A percentile compares a stretch with the other conserved stretches of the same genome.
These are phyloP conservation scores for Termitomyces sp. DNA, from an alignment of 768 basidiomycete species.

Conservation along the genomic window DNA sequence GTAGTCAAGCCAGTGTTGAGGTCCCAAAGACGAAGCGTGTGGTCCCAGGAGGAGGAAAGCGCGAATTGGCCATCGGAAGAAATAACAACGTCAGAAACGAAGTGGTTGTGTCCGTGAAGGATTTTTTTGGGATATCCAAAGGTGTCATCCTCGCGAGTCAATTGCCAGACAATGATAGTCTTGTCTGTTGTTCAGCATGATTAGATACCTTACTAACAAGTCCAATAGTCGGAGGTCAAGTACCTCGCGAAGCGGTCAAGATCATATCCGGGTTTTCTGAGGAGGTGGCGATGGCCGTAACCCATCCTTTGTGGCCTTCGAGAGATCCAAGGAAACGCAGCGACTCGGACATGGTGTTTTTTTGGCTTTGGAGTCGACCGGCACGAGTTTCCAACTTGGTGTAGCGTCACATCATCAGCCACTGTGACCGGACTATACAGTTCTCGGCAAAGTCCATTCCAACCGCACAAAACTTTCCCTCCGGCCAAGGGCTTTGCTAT, in stretches of 20 bases:
- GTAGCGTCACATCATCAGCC: constrained; percentile 47
- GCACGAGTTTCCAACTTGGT: constrained; percentile 20
- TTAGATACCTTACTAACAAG: constrained; percentile 8
- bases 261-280: constrained; percentile 99
- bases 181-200: constrained; percentile 64
- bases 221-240: constrained; percentile 14
- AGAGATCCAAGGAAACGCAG: constrained; percentile 89
- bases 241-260: constrained; percentile 96
- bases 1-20: constrained; percentile 96
- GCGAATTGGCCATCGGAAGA: constrained; percentile 99
- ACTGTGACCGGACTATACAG: constrained; percentile 63
- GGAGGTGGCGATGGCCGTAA: constrained; percentile 97
- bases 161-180: constrained; percentile 99
- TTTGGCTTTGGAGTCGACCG: constrained; percentile 26
- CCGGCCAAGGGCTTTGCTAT: neutral
- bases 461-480: constrained; percentile 5
- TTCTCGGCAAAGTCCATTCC: constrained; percentile 30
- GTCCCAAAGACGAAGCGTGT: constrained; percentile 99
- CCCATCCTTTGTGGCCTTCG: constrained; percentile 94
- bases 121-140: constrained; percentile 98
- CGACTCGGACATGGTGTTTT: constrained; percentile 68
- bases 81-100: constrained; percentile 97
- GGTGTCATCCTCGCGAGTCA: constrained; percentile 86
- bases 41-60: constrained; percentile 99
- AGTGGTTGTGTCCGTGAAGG: constrained; percentile 98